Evolutionary conservation across 2,329 filamentous ascomycete species (phyloP).

Genomic region (Acrodontium crateriforme): DNA sequence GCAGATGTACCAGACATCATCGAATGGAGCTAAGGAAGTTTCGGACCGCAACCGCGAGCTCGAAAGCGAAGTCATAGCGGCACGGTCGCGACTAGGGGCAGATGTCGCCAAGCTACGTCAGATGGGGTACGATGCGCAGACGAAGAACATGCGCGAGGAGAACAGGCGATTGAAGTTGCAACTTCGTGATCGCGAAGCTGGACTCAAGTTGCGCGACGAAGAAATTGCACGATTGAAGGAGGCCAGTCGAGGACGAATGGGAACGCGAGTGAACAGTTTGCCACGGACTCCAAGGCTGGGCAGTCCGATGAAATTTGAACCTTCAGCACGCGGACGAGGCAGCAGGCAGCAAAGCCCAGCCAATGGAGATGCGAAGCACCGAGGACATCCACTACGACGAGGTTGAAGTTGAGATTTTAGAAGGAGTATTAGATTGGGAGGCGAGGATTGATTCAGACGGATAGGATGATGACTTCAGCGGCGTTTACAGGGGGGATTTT

Average conservation of each 20-base stretch:
- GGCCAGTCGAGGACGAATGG: conserved; percentile 19
- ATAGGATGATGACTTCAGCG: too few species aligned
- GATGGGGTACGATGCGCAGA: conserved; percentile 12
- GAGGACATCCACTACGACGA: too few species aligned
- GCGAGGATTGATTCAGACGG: too few species aligned
- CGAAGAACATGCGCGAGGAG: conserved; percentile 12
- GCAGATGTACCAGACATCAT: conserved; percentile 45
- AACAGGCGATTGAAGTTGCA: conserved; percentile 15
- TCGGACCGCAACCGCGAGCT: conserved; percentile 36
- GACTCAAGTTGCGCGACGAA: conserved; percentile 20
- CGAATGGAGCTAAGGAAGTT: conserved; percentile 34
- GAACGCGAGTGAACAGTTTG: conserved; percentile 23
- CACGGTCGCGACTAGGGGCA: conserved; percentile 15
- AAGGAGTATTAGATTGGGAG: too few species aligned
- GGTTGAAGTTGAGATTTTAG: too few species aligned
- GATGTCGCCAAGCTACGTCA: conserved; percentile 14
- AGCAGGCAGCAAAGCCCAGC: conserved; percentile 20
- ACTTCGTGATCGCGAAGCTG: conserved; percentile 15
- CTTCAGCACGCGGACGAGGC: conserved; percentile 11
- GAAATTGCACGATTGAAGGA: conserved; percentile 22
- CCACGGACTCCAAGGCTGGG: conserved; percentile 23
- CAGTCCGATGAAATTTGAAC: conserved; percentile 17
- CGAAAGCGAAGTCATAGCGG: conserved; percentile 19
- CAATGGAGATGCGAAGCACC: conserved; percentile 2
- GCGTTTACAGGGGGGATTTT: too few species aligned